These are phyloP conservation scores for Vanrija sp. DNA, from an alignment of 1,284 basidiomycete genomes.

Conservation along the genomic window DNA sequence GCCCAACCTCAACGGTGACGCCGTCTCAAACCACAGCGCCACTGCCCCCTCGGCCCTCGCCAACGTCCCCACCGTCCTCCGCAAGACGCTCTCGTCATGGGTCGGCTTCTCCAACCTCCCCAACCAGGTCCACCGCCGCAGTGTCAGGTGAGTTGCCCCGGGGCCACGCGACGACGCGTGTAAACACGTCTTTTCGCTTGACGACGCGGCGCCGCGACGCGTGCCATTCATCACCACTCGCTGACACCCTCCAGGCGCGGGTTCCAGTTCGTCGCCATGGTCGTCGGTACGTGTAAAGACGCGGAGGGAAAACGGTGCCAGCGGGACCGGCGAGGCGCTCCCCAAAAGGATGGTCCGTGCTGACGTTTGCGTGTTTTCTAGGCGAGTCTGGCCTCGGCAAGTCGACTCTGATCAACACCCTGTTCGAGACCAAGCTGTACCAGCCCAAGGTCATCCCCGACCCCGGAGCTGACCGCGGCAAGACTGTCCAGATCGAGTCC, in stretches of 20 bases:
- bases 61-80: constrained; percentile 18
- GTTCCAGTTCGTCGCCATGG: constrained; percentile 94
- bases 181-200: neutral
- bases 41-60: neutral
- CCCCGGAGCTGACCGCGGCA: constrained; percentile 78
- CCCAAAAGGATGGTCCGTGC: constrained; percentile 13
- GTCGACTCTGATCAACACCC: constrained; percentile 94
- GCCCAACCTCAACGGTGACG: constrained; percentile 8
- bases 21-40: constrained; percentile 5
- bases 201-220: neutral
- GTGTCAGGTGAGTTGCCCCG: constrained; percentile 60
- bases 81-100: constrained; percentile 48
- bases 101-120: constrained; percentile 86
- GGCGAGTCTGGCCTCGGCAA: constrained; percentile 97
- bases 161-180: too few relatives aligned
- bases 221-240: neutral
- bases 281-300: constrained; percentile 70
- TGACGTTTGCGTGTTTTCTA: constrained; percentile 42
- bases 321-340: neutral
- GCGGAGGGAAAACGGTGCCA: neutral
- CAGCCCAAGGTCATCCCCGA: constrained; percentile 75
- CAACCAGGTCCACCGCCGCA: constrained; percentile 96
- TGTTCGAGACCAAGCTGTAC: constrained; percentile 93
- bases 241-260: constrained; percentile 58
- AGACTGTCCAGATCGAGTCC: constrained; percentile 93